Base-by-base conservation (phyloP, 495 filamentous ascomycete genomes). In the Xylaria grammica region DNA sequence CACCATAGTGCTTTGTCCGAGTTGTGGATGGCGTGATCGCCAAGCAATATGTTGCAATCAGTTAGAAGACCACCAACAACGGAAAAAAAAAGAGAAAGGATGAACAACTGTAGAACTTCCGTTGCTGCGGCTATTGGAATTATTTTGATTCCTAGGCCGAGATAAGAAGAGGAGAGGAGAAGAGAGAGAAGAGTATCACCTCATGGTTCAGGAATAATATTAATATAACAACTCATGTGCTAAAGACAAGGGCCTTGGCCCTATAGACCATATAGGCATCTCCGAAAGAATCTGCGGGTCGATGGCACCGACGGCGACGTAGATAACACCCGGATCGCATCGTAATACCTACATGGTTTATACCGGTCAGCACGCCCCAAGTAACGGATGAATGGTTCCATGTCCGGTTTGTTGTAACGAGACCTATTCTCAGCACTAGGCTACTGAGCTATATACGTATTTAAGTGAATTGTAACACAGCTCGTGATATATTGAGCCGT, bases 21-120 rank as follows among this genome's bases (percentile, higher is more conserved):
- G 36, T 45, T 58, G 17, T 15, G 26, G 54, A 45, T 58, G 54
- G 36, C 40, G 54, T 58, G 38, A 30, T 45, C n/a, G 38, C 17
- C 38, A 58, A 58, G 24, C 13, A 22, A 22, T 29, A 45, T 58
- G 54, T 58, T 45, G 54, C 26, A 58, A 45, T 58, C 5, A 6
- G 26, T 45, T 45, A 4, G 11, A 58, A 32, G 24, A 22, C 24
- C 2, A 22, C 22, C 4, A 20, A 15, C 34, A 29, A 6, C 17
- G 34, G 7, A 32, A 32, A 0, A 46, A 45, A 45, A 11, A 58
- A 13, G n/a, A n/a, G n/a, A n/a, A n/a, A n/a, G n/a, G n/a, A n/a
- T n/a, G n/a, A n/a, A 20, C 15, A n/a, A n/a, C 34, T 4, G 13
- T 4, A n/a, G 20, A n/a, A 20, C 51, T 36, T 54, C 1, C 13